phyloP scores from a whole-genome alignment of 106 monocot species.

The Dendrobium nobile region DNA sequence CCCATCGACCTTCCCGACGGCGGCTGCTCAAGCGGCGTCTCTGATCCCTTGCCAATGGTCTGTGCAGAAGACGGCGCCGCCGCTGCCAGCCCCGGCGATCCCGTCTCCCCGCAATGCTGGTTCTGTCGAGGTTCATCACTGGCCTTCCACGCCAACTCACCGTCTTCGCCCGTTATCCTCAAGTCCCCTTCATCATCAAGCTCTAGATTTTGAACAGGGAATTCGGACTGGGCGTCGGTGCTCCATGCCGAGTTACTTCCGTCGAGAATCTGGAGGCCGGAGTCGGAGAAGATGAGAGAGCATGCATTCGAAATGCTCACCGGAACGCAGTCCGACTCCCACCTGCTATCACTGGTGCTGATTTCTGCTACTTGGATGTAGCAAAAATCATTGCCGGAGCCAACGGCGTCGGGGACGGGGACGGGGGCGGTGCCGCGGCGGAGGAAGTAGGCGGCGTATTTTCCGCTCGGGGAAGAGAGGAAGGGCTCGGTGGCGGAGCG shows the following conservation, averaged over 20 bases:
- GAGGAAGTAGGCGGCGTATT: conserved; percentile 47
- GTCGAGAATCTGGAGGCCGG: conserved; percentile 69
- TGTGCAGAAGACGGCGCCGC: conserved; percentile 43
- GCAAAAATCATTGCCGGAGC: conserved; percentile 81
- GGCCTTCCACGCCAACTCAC: conserved; percentile 71
- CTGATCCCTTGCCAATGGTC: conserved; percentile 10
- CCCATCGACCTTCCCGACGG: not conserved
- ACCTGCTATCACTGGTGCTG: conserved; percentile 19
- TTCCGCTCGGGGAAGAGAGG: conserved; percentile 41
- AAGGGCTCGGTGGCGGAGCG: conserved; percentile 23
- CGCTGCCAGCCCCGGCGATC: conserved; percentile 35
- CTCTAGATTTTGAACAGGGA: conserved; percentile 37
- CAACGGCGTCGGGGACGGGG: conserved; percentile 28
- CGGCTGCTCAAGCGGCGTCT: conserved; percentile 8
- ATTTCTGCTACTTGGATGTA: conserved; percentile 48
- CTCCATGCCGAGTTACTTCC: conserved; percentile 53
- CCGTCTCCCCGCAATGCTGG: conserved; percentile 40
- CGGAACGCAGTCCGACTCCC: conserved; percentile 77
- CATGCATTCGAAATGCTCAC: conserved; percentile 54
- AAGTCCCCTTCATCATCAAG: conserved; percentile 66
- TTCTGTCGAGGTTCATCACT: conserved; percentile 42
- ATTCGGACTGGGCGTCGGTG: conserved; percentile 16
- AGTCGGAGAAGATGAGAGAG: conserved; percentile 44
- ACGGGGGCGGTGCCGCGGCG: conserved; percentile 27
- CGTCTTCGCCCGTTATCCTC: conserved; percentile 56